Conservation (phyloP, 1,284 basidiomycete species). For the Ceratobasidium sp. region DNA sequence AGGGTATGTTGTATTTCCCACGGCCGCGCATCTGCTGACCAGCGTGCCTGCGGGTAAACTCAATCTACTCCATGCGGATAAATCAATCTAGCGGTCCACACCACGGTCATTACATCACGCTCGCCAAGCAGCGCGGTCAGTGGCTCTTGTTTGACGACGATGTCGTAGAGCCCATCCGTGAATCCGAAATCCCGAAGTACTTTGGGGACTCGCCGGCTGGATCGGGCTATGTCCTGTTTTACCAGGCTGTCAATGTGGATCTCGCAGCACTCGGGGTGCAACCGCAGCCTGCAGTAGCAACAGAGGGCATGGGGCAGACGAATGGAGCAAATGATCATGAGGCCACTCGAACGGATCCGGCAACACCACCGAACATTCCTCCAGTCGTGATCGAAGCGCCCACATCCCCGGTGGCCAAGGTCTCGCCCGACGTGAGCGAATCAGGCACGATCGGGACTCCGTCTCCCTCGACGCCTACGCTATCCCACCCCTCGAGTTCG, state of each 20-base stretch:
- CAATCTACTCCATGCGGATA: conserved; percentile 40
- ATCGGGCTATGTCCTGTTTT: conserved; percentile 96
- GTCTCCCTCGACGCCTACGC: conserved; percentile 16
- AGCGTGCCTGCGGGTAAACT: not conserved
- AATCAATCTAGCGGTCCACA: conserved; percentile 76
- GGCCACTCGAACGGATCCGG: not conserved
- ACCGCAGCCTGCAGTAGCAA: conserved; percentile 43
- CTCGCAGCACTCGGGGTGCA: conserved; percentile 67
- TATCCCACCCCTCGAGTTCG: conserved; percentile 26
- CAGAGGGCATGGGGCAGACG: not conserved
- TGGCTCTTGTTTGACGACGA: conserved; percentile 99
- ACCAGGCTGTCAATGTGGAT: conserved; percentile 91
- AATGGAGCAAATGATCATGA: no score
- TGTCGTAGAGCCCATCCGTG: conserved; percentile 84
- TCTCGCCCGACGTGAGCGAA: conserved; percentile 22
- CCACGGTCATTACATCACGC: conserved; percentile 96
- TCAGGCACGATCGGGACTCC: conserved; percentile 30
- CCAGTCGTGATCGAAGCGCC: conserved; percentile 29
- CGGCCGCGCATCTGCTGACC: conserved; percentile 19
- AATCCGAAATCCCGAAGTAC: conserved; percentile 89
- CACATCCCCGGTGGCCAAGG: conserved; percentile 4
- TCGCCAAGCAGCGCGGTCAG: conserved; percentile 80
- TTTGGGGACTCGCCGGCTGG: conserved; percentile 88
- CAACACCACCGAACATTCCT: not conserved
- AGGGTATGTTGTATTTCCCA: conserved; percentile 65